Percentiles rank a stretch among this genome's conserved stretches.
phyloP scores from a whole-genome alignment of 108 stramenopile genomes.

The Pseudonitzschia delicatissima region DNA sequence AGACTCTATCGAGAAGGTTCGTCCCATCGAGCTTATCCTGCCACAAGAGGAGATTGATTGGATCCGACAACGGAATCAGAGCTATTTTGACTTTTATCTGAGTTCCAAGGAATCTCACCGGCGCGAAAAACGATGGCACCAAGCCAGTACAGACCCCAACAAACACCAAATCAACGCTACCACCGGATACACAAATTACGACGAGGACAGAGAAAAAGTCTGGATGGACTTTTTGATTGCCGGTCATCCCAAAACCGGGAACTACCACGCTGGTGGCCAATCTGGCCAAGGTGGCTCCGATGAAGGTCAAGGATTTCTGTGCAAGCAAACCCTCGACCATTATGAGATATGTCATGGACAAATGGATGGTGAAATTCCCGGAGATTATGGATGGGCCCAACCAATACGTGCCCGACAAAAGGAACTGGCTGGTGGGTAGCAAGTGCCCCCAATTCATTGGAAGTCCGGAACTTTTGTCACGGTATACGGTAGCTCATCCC shows the following conservation, averaged over 20 bases:
- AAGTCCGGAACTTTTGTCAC: background rate
- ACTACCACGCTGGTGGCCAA: conserved; percentile 55
- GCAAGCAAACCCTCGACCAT: background rate
- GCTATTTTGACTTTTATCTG: background rate
- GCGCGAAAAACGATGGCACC: background rate
- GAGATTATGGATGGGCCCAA: conserved; percentile 2
- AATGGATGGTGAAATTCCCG: conserved; percentile 19
- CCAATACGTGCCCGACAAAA: background rate
- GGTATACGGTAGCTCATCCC: background rate
- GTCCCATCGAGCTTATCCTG: background rate
- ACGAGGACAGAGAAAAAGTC: conserved; percentile 14
- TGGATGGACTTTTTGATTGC: conserved; percentile 52
- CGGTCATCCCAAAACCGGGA: conserved; percentile 56
- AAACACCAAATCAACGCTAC: background rate
- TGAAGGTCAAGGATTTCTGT: conserved; percentile 26
- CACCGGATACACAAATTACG: background rate
- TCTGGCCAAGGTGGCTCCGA: conserved; percentile 24
- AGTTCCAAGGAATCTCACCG: background rate
- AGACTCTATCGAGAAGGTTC: too few species aligned
- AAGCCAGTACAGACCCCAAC: background rate
- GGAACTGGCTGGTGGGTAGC: conserved; percentile 16
- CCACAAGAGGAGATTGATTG: conserved; percentile 3
- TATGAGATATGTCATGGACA: conserved; percentile 23
- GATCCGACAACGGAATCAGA: background rate
- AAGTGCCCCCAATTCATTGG: conserved; percentile 48